Percentiles rank a stretch among this genome's conserved stretches.
phyloP scores from a whole-genome alignment of 2,329 filamentous ascomycete genomes.

The Colletotrichum chlorophyti region DNA sequence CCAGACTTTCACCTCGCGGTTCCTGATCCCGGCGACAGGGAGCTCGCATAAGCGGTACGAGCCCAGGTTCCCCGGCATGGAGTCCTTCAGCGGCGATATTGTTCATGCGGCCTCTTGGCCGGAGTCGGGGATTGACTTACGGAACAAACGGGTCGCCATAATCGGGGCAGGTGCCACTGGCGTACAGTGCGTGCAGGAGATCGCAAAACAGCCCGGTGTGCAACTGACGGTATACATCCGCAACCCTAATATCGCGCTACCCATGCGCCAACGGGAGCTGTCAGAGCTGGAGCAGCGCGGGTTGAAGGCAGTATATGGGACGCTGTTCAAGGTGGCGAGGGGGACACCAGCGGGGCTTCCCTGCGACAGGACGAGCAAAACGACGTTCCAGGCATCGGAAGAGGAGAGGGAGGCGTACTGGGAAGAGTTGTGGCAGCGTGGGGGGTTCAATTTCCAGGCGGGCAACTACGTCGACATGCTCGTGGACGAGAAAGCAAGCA shows the following conservation, averaged over 20 bases:
- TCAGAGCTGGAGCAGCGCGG: slow-evolving; percentile 52
- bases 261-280: slow-evolving; percentile 59
- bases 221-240: slow-evolving; percentile 58
- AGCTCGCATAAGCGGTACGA: slow-evolving; percentile 51
- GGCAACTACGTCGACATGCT: slow-evolving; percentile 53
- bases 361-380: slow-evolving; percentile 53
- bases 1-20: slow-evolving; percentile 44
- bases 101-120: slow-evolving; percentile 40
- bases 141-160: slow-evolving; percentile 36
- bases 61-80: slow-evolving; percentile 40
- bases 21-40: slow-evolving; percentile 53
- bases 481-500: slow-evolving; percentile 48
- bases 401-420: slow-evolving; percentile 51
- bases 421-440: slow-evolving; percentile 50
- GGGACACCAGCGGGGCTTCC: slow-evolving; percentile 58
- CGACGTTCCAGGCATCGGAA: slow-evolving; percentile 45
- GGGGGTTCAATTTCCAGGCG: slow-evolving; percentile 55
- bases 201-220: slow-evolving; percentile 41
- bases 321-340: slow-evolving; percentile 51
- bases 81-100: slow-evolving; percentile 36
- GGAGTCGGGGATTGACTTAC: slow-evolving; percentile 25
- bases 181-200: slow-evolving; percentile 38
- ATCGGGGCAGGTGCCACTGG: slow-evolving; percentile 41
- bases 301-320: slow-evolving; percentile 41
- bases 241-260: slow-evolving; percentile 64